These are phyloP conservation scores for Paramecium biaurelia DNA, from an alignment of 73 alveolate species.

Conservation along the genomic window DNA sequence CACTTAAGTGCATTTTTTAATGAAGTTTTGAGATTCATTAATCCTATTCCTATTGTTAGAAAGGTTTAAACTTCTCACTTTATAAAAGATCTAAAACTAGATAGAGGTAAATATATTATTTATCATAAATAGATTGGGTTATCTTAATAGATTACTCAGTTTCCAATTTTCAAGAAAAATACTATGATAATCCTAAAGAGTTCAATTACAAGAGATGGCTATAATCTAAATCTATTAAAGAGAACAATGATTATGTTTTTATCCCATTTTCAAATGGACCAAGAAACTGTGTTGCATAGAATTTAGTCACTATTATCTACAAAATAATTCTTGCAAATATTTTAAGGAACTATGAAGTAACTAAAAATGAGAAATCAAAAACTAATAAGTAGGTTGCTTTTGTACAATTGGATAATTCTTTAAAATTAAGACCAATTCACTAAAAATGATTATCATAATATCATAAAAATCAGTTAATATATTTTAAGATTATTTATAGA, in stretches of 20 bases:
- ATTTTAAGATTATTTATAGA: too few species aligned
- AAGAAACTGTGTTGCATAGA: not conserved
- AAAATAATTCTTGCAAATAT: not conserved
- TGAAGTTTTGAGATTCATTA: not conserved
- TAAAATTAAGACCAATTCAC: not conserved
- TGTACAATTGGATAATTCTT: not conserved
- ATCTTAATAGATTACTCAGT: not conserved
- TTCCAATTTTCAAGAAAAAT: not conserved
- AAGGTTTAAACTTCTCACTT: not conserved
- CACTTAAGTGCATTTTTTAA: not conserved
- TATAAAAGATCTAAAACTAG: not conserved
- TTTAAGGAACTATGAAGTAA: not conserved
- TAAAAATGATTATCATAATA: not conserved
- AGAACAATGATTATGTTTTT: not conserved
- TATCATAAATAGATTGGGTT: not conserved
- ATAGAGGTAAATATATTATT: not conserved
- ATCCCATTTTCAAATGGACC: slow-evolving; percentile 13
- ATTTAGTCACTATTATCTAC: not conserved
- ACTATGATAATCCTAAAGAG: not conserved
- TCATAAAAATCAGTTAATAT: too few species aligned
- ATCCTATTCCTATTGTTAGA: not conserved
- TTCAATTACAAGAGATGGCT: slow-evolving; percentile 41
- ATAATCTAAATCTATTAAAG: not conserved
- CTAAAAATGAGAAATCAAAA: not conserved
- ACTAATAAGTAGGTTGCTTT: not conserved